Conservation (phyloP, 164 flowering plant genomes). For the Kingdonia uniflora region DNA sequence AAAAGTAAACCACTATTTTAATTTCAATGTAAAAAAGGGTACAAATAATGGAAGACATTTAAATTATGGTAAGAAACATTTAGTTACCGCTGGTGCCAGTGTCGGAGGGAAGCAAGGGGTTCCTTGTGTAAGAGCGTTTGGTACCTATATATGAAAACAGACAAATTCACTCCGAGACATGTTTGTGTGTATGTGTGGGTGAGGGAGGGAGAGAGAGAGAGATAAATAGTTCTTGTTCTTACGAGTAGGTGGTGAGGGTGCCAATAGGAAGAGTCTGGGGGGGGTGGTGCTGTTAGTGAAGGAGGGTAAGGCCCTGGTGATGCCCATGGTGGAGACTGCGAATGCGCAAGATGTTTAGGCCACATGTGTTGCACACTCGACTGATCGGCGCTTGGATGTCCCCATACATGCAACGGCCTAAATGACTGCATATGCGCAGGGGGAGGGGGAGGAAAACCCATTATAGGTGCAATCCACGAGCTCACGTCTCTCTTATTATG, state of each 20-base stretch:
- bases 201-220: constrained; percentile 5
- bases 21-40: background rate
- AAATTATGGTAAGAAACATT: no score
- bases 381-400: constrained; percentile 70
- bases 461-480: constrained; percentile 65
- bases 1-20: background rate
- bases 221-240: constrained; percentile 14
- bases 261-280: constrained; percentile 50
- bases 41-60: background rate
- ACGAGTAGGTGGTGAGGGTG: constrained; percentile 43
- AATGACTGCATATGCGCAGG: constrained; percentile 22
- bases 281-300: constrained; percentile 11
- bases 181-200: background rate
- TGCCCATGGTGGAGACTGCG: constrained; percentile 27
- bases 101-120: constrained; percentile 52
- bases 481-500: constrained; percentile 31
- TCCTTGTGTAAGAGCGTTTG: constrained; percentile 39
- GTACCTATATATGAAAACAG: constrained; percentile 24
- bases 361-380: constrained; percentile 48
- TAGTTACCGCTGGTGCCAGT: constrained; percentile 14
- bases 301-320: constrained; percentile 21
- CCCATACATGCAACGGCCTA: constrained; percentile 93
- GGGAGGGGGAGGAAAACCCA: constrained; percentile 65
- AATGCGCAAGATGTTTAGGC: constrained; percentile 53
- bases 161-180: background rate